Conservation (phyloP, 345 rosid genomes). For the Trapa bicornis region DNA sequence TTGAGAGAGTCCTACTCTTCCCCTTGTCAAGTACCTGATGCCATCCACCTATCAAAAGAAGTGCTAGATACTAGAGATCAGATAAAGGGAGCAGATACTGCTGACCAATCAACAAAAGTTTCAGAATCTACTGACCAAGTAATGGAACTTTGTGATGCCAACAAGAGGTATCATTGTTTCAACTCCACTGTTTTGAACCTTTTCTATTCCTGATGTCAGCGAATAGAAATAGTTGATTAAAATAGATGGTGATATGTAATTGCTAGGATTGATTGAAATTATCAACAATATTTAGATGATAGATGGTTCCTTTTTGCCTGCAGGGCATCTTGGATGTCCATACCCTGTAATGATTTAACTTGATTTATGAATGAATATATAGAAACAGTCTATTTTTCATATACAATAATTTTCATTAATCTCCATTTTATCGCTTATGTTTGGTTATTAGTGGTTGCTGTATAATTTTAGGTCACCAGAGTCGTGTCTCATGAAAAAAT, state of each 20-base stretch:
- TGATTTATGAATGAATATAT: no score
- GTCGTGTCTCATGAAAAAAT: slow-evolving; percentile 20
- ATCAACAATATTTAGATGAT: background rate
- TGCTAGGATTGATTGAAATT: background rate
- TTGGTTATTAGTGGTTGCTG: background rate
- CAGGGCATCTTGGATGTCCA: background rate
- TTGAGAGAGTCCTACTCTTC: slow-evolving; percentile 21
- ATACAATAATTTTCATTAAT: background rate
- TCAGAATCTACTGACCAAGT: background rate
- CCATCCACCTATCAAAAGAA: slow-evolving; percentile 6
- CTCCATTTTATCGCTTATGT: background rate
- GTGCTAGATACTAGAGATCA: background rate
- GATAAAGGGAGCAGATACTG: background rate
- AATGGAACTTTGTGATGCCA: background rate
- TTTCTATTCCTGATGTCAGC: background rate
- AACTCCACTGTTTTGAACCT: background rate
- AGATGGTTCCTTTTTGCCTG: background rate
- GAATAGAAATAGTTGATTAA: background rate
- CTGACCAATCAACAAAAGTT: background rate
- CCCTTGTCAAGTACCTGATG: slow-evolving; percentile 16
- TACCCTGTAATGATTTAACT: background rate
- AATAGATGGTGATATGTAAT: background rate
- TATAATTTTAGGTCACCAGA: slow-evolving; percentile 34
- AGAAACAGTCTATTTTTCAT: no score
- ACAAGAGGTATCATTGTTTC: background rate